These are phyloP conservation scores for Podospora pseudocomata DNA, from an alignment of 495 filamentous ascomycete species.

Conservation along the genomic window DNA sequence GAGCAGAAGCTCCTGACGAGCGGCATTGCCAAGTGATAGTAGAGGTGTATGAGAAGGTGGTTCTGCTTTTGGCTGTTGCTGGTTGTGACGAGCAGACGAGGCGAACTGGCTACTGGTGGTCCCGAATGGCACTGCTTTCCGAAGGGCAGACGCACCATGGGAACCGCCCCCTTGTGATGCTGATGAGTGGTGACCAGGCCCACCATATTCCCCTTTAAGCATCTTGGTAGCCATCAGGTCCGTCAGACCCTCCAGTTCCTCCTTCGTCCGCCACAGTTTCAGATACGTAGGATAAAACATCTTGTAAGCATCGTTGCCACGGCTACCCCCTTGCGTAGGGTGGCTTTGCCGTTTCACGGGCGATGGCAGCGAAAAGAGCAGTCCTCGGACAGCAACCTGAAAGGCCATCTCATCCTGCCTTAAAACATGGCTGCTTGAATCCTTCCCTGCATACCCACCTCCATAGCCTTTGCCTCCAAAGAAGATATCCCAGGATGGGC, in stretches of 20 bases:
- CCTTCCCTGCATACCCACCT: constrained; percentile 40
- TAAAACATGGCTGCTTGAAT: constrained; percentile 63
- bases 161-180: background rate
- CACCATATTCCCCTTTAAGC: constrained; percentile 45
- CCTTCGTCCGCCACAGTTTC: constrained; percentile 69
- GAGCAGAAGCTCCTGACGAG: constrained; percentile 70
- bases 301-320: constrained; percentile 60
- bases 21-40: constrained; percentile 54
- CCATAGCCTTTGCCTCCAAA: constrained; percentile 45
- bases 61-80: background rate
- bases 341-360: constrained; percentile 68
- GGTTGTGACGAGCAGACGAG: constrained; percentile 4
- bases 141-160: background rate
- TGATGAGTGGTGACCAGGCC: constrained; percentile 2
- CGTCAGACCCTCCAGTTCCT: constrained; percentile 70
- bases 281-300: constrained; percentile 85
- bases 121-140: background rate
- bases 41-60: constrained; percentile 23
- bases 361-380: constrained; percentile 76
- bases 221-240: constrained; percentile 62
- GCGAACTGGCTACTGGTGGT: constrained; percentile 7
- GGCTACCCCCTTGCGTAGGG: constrained; percentile 39
- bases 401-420: constrained; percentile 91
- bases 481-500: constrained; percentile 55
- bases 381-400: constrained; percentile 77